These are phyloP conservation scores for Trypanosoma cruzi DNA, from an alignment of 208 protist genomes.

Conservation along the genomic window DNA sequence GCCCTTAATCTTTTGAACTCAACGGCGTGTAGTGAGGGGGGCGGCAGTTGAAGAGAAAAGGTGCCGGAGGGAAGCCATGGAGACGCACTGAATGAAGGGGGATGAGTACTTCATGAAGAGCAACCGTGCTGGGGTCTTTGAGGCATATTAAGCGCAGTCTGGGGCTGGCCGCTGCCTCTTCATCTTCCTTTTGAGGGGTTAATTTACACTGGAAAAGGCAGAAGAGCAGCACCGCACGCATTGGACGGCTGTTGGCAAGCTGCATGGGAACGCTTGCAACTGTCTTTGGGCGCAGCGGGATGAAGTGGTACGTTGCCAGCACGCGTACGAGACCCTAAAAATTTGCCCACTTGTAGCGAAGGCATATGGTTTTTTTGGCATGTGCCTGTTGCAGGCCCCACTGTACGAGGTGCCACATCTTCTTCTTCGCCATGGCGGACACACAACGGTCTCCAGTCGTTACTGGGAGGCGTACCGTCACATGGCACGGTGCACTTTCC, in stretches of 20 bases:
- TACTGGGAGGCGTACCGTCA: constrained; percentile 10
- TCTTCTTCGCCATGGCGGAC: neutral
- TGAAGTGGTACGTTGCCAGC: neutral
- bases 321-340: neutral
- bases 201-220: neutral
- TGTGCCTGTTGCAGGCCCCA: neutral
- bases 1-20: no score
- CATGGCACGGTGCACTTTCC: constrained; percentile 3
- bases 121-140: neutral
- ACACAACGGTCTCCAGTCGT: neutral
- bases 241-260: neutral
- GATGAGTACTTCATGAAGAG: constrained; percentile 5
- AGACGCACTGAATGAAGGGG: neutral
- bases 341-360: neutral
- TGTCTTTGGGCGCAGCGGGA: constrained; percentile 11
- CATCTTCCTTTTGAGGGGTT: neutral
- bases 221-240: neutral
- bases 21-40: neutral
- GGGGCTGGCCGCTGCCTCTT: neutral
- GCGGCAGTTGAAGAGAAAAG: neutral
- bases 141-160: neutral
- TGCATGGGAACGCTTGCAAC: neutral
- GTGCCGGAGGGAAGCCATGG: neutral
- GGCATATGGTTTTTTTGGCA: constrained; percentile 10
- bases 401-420: neutral